Percentiles rank a stretch among this genome's conserved stretches.
Conservation (phyloP, 495 filamentous ascomycete genomes). For the Bacidia gigantensis region DNA sequence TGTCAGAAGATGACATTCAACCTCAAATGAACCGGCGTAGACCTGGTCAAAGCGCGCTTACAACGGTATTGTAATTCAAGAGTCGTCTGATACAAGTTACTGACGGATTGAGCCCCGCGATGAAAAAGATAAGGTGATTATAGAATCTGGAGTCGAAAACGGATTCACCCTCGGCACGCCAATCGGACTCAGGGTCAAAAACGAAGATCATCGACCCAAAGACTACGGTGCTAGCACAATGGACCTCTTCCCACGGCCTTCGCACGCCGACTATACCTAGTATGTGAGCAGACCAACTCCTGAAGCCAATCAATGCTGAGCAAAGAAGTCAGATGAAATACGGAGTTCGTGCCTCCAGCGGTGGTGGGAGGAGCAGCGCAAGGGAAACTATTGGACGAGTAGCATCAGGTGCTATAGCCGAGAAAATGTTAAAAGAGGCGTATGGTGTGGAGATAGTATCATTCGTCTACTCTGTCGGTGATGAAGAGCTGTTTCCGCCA, state of each 20-base stretch:
- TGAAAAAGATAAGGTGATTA: constrained; percentile 82
- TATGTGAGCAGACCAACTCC: no score
- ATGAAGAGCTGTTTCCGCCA: constrained; percentile 70
- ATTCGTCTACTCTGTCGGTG: constrained; percentile 77
- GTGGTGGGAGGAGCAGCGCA: constrained; percentile 82
- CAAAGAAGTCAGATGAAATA: constrained; percentile 51
- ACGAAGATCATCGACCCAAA: constrained; percentile 86
- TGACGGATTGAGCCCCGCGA: no score
- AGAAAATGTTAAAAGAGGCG: constrained; percentile 74
- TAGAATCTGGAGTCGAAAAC: constrained; percentile 89
- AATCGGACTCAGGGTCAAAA: constrained; percentile 74
- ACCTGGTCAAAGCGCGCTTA: constrained; percentile 80
- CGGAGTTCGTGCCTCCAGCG: constrained; percentile 83
- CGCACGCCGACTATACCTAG: constrained; percentile 95
- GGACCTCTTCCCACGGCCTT: constrained; percentile 64
- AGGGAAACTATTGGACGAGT: constrained; percentile 92
- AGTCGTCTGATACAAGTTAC: no score
- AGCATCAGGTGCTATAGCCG: constrained; percentile 86
- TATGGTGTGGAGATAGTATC: constrained; percentile 84
- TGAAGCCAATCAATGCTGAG: background rate
- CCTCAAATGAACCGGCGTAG: constrained; percentile 84
- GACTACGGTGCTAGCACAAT: constrained; percentile 90
- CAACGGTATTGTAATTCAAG: no score
- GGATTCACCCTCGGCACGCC: constrained; percentile 87
- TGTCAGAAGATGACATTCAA: constrained; percentile 85